Base-by-base conservation (phyloP, 306 rosid genomes). In the Cicer arietinum region DNA sequence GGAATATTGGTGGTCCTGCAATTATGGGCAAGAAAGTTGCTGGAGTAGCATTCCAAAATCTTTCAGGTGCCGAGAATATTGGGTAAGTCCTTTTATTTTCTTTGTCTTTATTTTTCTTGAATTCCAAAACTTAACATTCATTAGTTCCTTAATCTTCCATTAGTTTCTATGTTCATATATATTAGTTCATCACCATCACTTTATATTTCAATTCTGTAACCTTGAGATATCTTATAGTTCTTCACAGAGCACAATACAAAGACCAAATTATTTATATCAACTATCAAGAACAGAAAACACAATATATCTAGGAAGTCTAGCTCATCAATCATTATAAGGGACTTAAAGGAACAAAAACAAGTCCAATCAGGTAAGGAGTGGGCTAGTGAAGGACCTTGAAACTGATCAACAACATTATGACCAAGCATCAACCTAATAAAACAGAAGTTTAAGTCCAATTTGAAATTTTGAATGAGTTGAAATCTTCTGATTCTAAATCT, bases 1-100 rank as follows among this genome's bases (percentile, higher is more conserved):
- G 98, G 63, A 93, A 93, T 86, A 91, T 97, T 77, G 98, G 98
- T 35, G 97, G 98, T 80, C 98, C 98, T 18, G 98, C 96, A 7
- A 86, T 93, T 76, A 93, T 88, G 95, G 87, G 89, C 63, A 89
- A 81, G 52, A 91, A 83, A 78, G 98, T 93, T 81, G 93, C 89
- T 51, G 96, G 98, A 18, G 98, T 93, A 48, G 98, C 98, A 69
- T 93, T 93, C 79, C 98, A 93, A 86, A 93, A 93, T 79, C 98
- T 93, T 78, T 88, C 98, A n/a, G 95, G 95, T 67, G 96, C 96
- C 47, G 95, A 93, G 83, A 93, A 93, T 81, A 93, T 93, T 70
- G 98, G 98, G 96, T 85, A 78, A 75, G 94, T 67, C 52, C 45
- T 58, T 61, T 65, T 14, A n/a, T 50, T 77, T 72, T 62, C 18